These are phyloP conservation scores for Heracleum sosnowskyi DNA, from an alignment of 129 eudicot genomes.

Conservation along the genomic window DNA sequence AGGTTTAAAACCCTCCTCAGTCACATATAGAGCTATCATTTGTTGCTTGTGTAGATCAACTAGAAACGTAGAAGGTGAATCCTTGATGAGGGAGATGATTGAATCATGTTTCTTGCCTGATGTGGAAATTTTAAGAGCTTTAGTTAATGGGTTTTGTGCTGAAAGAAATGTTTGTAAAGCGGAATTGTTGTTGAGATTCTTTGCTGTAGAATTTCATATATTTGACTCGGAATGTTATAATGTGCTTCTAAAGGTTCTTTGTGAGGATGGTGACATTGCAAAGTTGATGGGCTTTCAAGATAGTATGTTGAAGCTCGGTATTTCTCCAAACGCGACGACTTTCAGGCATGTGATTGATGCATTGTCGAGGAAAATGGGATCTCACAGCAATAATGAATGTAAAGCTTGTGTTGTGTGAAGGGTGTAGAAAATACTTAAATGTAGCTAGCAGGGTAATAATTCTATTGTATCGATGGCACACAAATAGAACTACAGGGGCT, in stretches of 20 bases:
- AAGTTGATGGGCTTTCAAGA: constrained; percentile 54
- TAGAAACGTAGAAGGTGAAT: constrained; percentile 54
- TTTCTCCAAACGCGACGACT: constrained; percentile 48
- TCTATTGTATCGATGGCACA: background rate
- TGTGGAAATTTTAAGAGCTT: constrained; percentile 42
- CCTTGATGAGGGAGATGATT: constrained; percentile 60
- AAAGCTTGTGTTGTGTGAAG: background rate
- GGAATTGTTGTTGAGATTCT: constrained; percentile 35
- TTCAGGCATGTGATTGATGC: constrained; percentile 57
- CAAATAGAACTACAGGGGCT: too few relatives aligned
- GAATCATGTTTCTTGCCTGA: constrained; percentile 48
- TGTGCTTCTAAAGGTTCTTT: constrained; percentile 33
- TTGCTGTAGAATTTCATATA: constrained; percentile 44
- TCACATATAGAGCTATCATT: constrained; percentile 50
- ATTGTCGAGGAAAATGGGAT: constrained; percentile 23
- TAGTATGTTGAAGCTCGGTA: constrained; percentile 57
- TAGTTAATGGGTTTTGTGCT: constrained; percentile 48
- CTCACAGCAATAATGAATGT: constrained; percentile 5
- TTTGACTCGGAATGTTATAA: constrained; percentile 58
- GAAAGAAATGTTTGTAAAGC: constrained; percentile 47
- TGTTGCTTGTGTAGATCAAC: constrained; percentile 48
- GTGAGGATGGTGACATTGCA: constrained; percentile 45
- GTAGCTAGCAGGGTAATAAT: background rate
- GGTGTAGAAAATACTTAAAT: background rate
- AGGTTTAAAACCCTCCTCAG: constrained; percentile 37